Evolutionary conservation across 352 stramenopile genomes (phyloP), one percentile per base, ranked within the genome.

Genomic region (Pythium sp.): DNA sequence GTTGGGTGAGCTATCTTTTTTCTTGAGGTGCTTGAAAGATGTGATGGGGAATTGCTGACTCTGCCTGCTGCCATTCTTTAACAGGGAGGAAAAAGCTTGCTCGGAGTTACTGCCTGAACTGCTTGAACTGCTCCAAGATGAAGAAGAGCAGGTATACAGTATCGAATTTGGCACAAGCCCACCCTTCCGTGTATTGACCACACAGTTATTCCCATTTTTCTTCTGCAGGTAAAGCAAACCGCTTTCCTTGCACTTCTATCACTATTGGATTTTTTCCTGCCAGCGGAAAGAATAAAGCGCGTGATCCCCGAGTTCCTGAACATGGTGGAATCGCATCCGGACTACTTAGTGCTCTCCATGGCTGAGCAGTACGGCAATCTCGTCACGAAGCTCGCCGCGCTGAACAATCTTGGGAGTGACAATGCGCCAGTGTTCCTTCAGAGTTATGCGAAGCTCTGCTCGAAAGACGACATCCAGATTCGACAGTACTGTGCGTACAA

Each of bases 401-500:
- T 92, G 14, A 85, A 80, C 47, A 75, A 92, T 34, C 73, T 94
- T 20, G 73, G 71, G n/a, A 78, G 71, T 14, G 84, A 93, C 57
- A 76, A 72, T 20, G 74, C 74, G 1, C 70, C 80, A 22, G 71
- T 78, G 11, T 78, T 93, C 47, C 72, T 92, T 14, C 77, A 91
- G 64, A 77, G 83, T 43, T 94, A 85, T 63, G 77, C 75, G 5
- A 81, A 79, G 46, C 75, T 94, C 18, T 87, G 82, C 58, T 77
- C 68, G 0, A 71, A 81, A 43, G 84, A 93, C 30, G 84, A 92
- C n/a, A 34, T 78, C n/a, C 62, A 82, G 20, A 68, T 91, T 36
- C 82, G 87, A 11, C 74, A 89, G 53, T 79, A 70, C 62, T 92
- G 83, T 41, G 87, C 87, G 1, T 93, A 86, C 70, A 94, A 94